These are phyloP conservation scores for Alloascoidea africana DNA, from an alignment of 805 yeast species.

Conservation along the genomic window DNA sequence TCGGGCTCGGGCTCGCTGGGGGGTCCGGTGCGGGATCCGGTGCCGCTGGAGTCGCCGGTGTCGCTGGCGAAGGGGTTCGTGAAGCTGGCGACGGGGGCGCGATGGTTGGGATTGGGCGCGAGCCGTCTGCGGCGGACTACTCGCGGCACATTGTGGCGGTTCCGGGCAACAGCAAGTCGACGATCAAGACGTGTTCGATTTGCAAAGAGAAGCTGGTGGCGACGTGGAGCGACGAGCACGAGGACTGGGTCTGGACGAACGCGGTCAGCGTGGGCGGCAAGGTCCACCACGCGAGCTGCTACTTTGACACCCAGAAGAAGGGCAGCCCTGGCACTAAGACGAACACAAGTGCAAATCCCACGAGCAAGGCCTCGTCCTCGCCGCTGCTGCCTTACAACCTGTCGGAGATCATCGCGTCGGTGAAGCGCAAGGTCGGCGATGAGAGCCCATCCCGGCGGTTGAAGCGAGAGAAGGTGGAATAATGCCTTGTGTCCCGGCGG, in stretches of 20 bases:
- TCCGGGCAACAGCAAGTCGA: slow-evolving; percentile 48
- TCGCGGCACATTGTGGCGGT: slow-evolving; percentile 30
- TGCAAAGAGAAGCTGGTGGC: slow-evolving; percentile 53
- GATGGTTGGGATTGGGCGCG: neutral
- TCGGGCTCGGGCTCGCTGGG: slow-evolving; percentile 9
- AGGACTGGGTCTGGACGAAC: slow-evolving; percentile 74
- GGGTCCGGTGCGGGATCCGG: slow-evolving; percentile 8
- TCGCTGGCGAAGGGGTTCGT: slow-evolving; percentile 5
- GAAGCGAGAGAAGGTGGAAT: too few relatives aligned
- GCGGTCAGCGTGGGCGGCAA: slow-evolving; percentile 34
- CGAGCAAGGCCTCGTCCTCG: too few relatives aligned
- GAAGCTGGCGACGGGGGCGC: too few relatives aligned
- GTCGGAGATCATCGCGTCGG: neutral
- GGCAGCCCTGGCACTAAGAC: slow-evolving; percentile 5
- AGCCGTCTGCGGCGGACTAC: neutral
- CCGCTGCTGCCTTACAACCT: neutral
- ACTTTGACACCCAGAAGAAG: slow-evolving; percentile 36
- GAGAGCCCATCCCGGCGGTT: too few relatives aligned
- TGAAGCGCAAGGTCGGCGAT: neutral
- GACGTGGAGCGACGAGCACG: slow-evolving; percentile 56
- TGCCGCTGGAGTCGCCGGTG: slow-evolving; percentile 5
- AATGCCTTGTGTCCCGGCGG: too few relatives aligned
- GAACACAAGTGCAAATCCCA: neutral
- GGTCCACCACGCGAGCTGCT: slow-evolving; percentile 55
- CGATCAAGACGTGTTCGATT: slow-evolving; percentile 45